These are phyloP conservation scores for Carex kokanica DNA, from an alignment of 176 grass and related monocot species.

Conservation along the genomic window DNA sequence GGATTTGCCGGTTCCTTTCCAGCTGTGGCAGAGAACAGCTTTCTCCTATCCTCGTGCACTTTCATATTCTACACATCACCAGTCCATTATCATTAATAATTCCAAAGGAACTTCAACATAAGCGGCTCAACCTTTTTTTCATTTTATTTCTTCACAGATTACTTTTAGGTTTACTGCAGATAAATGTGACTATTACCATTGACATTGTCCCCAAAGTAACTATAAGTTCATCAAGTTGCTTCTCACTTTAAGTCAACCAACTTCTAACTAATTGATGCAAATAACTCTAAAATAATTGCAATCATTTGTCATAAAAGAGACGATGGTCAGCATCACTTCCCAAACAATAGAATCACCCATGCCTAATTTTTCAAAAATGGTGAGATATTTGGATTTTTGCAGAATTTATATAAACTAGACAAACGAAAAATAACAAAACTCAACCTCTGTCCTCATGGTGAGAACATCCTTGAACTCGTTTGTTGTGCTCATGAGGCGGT, in stretches of 20 bases:
- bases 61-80: slow-evolving; percentile 69
- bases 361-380: background rate
- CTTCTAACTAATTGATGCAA: background rate
- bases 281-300: background rate
- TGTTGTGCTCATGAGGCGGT: slow-evolving; percentile 73
- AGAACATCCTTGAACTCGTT: slow-evolving; percentile 99
- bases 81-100: background rate
- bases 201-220: background rate
- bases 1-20: slow-evolving; percentile 71
- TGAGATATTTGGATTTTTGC: background rate
- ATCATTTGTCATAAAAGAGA: background rate
- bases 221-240: background rate
- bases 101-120: background rate
- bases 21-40: slow-evolving; percentile 83
- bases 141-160: too few relatives aligned
- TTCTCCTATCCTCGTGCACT: slow-evolving; percentile 90
- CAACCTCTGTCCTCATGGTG: slow-evolving; percentile 96
- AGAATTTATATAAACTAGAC: background rate
- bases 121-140: background rate
- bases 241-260: background rate
- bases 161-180: background rate
- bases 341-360: background rate
- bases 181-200: background rate
- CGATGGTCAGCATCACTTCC: background rate
- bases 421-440: slow-evolving; percentile 10